A percentile compares a stretch with the other conserved stretches of the same genome.
Evolutionary conservation across 2,329 filamentous ascomycete genomes (phyloP).

Genomic region (Ophiosphaerella korrae): DNA sequence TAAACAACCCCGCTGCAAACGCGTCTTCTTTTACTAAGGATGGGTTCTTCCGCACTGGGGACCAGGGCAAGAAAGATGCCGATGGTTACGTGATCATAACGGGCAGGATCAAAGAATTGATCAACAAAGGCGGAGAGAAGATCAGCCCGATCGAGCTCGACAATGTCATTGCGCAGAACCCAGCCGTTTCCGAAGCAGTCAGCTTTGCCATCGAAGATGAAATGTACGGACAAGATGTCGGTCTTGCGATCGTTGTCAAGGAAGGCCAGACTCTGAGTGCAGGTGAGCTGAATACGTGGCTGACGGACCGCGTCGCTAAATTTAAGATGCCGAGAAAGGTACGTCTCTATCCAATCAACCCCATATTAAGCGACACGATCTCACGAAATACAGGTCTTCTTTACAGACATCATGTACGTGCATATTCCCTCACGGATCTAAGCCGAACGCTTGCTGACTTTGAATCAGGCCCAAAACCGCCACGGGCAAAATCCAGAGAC

Average conservation of each 20-base stretch:
- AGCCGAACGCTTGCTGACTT: not conserved
- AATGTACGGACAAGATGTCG: constrained; percentile 82
- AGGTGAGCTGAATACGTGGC: constrained; percentile 70
- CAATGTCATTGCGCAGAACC: constrained; percentile 77
- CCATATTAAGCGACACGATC: constrained; percentile 15
- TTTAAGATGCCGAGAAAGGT: constrained; percentile 88
- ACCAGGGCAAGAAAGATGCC: constrained; percentile 79
- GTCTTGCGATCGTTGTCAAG: constrained; percentile 76
- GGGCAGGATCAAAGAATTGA: constrained; percentile 90
- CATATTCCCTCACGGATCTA: not conserved
- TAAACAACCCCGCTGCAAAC: constrained; percentile 82
- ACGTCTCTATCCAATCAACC: constrained; percentile 28
- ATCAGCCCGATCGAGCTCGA: constrained; percentile 88
- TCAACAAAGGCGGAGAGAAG: constrained; percentile 90
- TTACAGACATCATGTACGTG: constrained; percentile 71
- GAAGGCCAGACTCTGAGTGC: constrained; percentile 59
- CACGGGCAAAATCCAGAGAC: constrained; percentile 86
- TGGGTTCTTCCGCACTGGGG: constrained; percentile 88
- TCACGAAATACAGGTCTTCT: constrained; percentile 66
- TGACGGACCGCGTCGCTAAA: constrained; percentile 72
- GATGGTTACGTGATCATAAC: constrained; percentile 87
- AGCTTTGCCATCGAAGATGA: constrained; percentile 84
- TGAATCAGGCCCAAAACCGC: constrained; percentile 72
- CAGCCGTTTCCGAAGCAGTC: constrained; percentile 76
- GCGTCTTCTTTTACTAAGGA: constrained; percentile 71